phyloP scores from a whole-genome alignment of 2,329 filamentous ascomycete genomes.

The Myotisia sp. region DNA sequence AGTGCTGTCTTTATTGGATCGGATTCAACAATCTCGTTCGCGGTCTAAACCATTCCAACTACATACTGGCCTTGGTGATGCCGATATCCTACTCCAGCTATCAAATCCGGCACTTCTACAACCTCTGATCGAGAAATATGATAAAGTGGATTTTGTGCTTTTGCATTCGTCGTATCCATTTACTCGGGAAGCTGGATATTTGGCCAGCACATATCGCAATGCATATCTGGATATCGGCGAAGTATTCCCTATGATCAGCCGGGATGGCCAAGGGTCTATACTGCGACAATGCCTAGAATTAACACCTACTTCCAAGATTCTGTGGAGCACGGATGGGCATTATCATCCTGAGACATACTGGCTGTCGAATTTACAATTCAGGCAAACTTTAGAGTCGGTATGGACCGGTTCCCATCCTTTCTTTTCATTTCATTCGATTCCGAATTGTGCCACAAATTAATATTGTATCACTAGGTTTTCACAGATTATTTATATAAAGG shows the following conservation, averaged over 20 bases:
- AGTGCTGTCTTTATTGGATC: conserved; percentile 48
- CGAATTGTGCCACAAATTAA: background rate
- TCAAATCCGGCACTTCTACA: conserved; percentile 66
- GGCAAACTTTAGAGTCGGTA: conserved; percentile 55
- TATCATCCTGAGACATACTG: conserved; percentile 66
- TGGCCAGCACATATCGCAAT: conserved; percentile 63
- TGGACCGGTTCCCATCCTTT: background rate
- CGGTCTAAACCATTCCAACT: conserved; percentile 63
- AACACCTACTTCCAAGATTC: conserved; percentile 57
- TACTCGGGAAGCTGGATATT: conserved; percentile 61
- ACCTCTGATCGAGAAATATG: conserved; percentile 54
- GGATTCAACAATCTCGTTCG: conserved; percentile 35
- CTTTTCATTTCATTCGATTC: background rate
- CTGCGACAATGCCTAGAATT: conserved; percentile 61
- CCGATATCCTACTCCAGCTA: conserved; percentile 54
- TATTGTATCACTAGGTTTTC: conserved; percentile 41
- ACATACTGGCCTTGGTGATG: conserved; percentile 70
- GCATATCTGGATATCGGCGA: conserved; percentile 73
- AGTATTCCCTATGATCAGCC: conserved; percentile 64
- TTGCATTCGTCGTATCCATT: conserved; percentile 73
- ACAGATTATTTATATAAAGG: conserved; percentile 51
- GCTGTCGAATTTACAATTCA: conserved; percentile 56
- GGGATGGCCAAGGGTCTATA: conserved; percentile 58
- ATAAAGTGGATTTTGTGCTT: conserved; percentile 58
- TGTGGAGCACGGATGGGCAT: conserved; percentile 71